Conservation (phyloP, 495 filamentous ascomycete genomes). For the Podospora pseudocomata region DNA sequence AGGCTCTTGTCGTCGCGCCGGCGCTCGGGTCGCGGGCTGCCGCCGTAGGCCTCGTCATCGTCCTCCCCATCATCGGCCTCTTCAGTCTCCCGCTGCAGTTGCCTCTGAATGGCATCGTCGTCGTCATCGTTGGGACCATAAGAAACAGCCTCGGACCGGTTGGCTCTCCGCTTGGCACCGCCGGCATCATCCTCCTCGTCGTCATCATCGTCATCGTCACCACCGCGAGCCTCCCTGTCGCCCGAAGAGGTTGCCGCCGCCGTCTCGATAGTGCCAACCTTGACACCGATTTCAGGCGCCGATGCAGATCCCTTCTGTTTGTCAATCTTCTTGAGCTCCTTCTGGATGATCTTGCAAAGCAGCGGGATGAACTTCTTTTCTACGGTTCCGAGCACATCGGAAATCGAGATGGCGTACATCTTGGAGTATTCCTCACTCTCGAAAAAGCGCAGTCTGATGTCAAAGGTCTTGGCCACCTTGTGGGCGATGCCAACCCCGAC, state of each 20-base stretch:
- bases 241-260: constrained; percentile 31
- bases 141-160: constrained; percentile 72
- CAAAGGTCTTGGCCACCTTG: constrained; percentile 74
- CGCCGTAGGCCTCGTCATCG: constrained; percentile 56
- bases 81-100: constrained; percentile 52
- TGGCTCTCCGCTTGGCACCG: constrained; percentile 66
- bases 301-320: constrained; percentile 57
- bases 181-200: constrained; percentile 86
- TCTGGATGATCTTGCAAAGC: constrained; percentile 62
- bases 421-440: constrained; percentile 73
- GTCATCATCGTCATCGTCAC: constrained; percentile 64
- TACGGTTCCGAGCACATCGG: constrained; percentile 73
- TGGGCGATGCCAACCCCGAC: constrained; percentile 64
- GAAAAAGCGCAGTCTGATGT: constrained; percentile 80
- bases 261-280: constrained; percentile 65
- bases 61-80: constrained; percentile 49
- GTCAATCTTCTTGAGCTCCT: constrained; percentile 69
- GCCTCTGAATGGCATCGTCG: constrained; percentile 67
- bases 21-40: constrained; percentile 45
- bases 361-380: constrained; percentile 72
- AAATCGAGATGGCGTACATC: constrained; percentile 76
- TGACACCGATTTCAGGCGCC: constrained; percentile 76
- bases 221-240: constrained; percentile 44
- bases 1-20: constrained; percentile 47
- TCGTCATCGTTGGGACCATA: constrained; percentile 92